Percentiles rank a stretch among this genome's conserved stretches.
phyloP scores from a whole-genome alignment of 805 yeast species.

The Nakazawaea ernobii region DNA sequence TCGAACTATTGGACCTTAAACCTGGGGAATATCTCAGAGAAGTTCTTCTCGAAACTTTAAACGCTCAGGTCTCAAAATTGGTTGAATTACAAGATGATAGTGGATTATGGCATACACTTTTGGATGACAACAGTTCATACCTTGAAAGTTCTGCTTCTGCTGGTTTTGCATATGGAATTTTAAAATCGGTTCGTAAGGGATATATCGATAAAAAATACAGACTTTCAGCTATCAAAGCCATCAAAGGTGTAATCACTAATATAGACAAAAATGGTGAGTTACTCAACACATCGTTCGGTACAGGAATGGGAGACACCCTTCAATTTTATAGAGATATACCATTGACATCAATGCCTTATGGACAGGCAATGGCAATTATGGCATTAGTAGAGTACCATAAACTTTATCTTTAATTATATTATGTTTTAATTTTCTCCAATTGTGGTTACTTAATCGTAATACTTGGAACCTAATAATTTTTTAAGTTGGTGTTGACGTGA shows the following conservation, averaged over 20 bases:
- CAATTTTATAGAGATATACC: conserved; percentile 30
- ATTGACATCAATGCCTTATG: conserved; percentile 30
- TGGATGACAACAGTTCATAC: conserved; percentile 26
- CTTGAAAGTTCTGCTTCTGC: conserved; percentile 30
- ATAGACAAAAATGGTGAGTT: conserved; percentile 27
- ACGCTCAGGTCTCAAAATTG: conserved; percentile 24
- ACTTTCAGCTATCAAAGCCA: conserved; percentile 24
- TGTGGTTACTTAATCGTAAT: too few relatives aligned
- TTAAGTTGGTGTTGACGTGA: too few relatives aligned
- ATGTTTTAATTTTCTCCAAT: too few relatives aligned
- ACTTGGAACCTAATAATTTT: too few relatives aligned
- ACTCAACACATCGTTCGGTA: conserved; percentile 29
- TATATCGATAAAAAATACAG: conserved; percentile 21
- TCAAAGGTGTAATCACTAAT: conserved; percentile 24
- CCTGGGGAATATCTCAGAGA: conserved; percentile 24
- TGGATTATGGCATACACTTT: conserved; percentile 30
- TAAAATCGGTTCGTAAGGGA: conserved; percentile 25
- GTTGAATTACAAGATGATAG: conserved; percentile 22
- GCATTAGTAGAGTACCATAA: conserved; percentile 25
- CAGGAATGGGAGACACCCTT: conserved; percentile 28
- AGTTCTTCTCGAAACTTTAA: conserved; percentile 24
- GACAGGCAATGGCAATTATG: conserved; percentile 34
- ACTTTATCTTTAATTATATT: conserved; percentile 10
- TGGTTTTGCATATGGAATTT: conserved; percentile 31
- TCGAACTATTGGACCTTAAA: conserved; percentile 24